A percentile compares a stretch with the other conserved stretches of the same genome.
These are phyloP conservation scores for Perkinsus olseni DNA, from an alignment of 169 alveolate genomes.

Conservation along the genomic window DNA sequence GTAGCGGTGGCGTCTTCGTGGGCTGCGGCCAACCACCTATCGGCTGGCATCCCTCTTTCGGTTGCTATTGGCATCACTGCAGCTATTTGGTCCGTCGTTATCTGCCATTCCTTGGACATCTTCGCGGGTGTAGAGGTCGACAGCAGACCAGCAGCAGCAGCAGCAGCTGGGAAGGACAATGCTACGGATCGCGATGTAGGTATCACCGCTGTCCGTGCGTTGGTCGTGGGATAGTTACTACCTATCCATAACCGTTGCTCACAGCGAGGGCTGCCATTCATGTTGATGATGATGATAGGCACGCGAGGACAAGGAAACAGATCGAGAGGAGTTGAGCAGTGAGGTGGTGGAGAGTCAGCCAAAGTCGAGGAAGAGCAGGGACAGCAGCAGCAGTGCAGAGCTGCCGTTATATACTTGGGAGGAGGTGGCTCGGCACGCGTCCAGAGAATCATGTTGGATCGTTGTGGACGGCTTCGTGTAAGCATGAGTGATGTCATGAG, in stretches of 20 bases:
- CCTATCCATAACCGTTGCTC: no score
- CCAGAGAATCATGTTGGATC: neutral
- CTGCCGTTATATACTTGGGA: constrained; percentile 3
- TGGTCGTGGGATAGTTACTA: no score
- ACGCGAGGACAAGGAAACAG: no score
- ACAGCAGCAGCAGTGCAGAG: neutral
- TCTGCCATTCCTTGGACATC: neutral
- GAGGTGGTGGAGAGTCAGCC: no score
- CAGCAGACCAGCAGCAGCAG: neutral
- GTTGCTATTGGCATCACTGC: neutral
- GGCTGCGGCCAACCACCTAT: neutral
- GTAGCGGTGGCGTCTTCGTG: neutral
- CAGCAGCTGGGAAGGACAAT: no score
- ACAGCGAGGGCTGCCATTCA: no score
- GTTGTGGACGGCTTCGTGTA: neutral
- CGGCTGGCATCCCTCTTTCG: neutral
- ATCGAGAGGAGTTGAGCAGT: no score
- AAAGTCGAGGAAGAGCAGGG: no score
- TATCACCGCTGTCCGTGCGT: no score
- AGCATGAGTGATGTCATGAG: neutral
- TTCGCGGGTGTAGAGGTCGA: neutral
- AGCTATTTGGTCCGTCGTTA: neutral
- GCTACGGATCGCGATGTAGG: no score
- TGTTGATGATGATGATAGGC: no score
- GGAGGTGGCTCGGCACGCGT: neutral